A percentile compares a stretch with the other conserved stretches of the same genome.
Evolutionary conservation across 768 basidiomycete species (phyloP).

Genomic region (Rhodotorula graminis): DNA sequence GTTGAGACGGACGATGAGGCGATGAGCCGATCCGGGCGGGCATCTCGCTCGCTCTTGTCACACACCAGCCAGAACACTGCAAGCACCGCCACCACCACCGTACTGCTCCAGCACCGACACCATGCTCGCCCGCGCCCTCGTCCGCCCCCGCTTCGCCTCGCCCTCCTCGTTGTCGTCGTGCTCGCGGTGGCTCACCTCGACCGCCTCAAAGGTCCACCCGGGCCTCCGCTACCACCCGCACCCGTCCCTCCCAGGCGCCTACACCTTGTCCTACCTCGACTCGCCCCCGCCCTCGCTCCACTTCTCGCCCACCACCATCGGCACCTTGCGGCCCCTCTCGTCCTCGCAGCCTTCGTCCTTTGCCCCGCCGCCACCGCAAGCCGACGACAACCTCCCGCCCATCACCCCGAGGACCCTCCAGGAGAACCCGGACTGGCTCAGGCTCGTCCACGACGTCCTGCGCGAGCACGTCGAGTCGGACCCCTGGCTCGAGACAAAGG

Average conservation of each 20-base stretch:
- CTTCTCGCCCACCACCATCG: conserved; percentile 38
- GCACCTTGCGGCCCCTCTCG: conserved; percentile 9
- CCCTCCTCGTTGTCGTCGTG: background rate
- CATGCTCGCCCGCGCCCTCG: background rate
- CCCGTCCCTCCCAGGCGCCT: background rate
- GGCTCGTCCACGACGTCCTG: conserved; percentile 32
- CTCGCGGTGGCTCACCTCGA: too few species aligned
- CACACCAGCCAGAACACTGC: too few species aligned
- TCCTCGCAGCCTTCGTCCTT: background rate
- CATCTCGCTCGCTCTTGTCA: too few species aligned
- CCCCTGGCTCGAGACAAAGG: conserved; percentile 17
- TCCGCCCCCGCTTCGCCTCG: background rate
- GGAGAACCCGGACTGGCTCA: conserved; percentile 23
- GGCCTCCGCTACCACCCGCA: conserved; percentile 27
- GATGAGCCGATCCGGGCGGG: too few species aligned
- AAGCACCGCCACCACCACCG: too few species aligned
- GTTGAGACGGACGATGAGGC: too few species aligned
- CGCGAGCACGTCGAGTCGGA: conserved; percentile 1
- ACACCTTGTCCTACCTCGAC: conserved; percentile 29
- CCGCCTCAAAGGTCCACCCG: conserved; percentile 15
- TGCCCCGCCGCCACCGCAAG: background rate
- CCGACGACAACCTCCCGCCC: background rate
- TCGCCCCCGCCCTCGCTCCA: conserved; percentile 18
- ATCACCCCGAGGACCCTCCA: conserved; percentile 29
- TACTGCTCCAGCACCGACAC: too few species aligned